Conservation (phyloP, 805 yeast genomes). For the Candida sonorensis region DNA sequence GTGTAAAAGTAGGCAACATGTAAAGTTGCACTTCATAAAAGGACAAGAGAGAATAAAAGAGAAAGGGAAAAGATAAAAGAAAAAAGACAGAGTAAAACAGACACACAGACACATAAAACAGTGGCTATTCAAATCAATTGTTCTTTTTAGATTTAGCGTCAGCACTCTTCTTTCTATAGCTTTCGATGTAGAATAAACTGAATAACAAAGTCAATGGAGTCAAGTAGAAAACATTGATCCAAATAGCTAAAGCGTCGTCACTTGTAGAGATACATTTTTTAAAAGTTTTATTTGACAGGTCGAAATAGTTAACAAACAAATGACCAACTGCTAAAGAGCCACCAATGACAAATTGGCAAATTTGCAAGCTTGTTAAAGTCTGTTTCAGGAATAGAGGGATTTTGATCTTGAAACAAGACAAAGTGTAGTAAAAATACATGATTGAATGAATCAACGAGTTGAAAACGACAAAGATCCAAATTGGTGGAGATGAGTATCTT, state of each 20-base stretch:
- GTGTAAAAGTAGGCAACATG: too few relatives aligned
- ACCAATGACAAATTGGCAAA: conserved; percentile 61
- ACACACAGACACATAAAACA: too few relatives aligned
- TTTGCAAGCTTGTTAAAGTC: conserved; percentile 58
- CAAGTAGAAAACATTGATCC: conserved; percentile 57
- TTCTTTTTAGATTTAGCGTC: conserved; percentile 6
- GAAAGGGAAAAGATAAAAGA: too few relatives aligned
- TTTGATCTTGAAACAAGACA: conserved; percentile 49
- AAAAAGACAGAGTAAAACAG: too few relatives aligned
- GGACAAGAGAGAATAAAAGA: too few relatives aligned
- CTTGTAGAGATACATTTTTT: conserved; percentile 47
- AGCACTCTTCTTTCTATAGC: conserved; percentile 32
- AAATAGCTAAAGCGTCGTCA: conserved; percentile 56
- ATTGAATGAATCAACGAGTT: conserved; percentile 72
- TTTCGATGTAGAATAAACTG: conserved; percentile 58
- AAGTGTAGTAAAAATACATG: conserved; percentile 65
- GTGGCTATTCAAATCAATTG: too few relatives aligned
- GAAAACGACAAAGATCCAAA: conserved; percentile 75
- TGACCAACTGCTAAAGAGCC: conserved; percentile 63
- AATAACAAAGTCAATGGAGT: conserved; percentile 62
- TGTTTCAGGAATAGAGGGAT: conserved; percentile 55
- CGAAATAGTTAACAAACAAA: conserved; percentile 53
- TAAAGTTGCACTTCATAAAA: too few relatives aligned
- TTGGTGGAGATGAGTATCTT: conserved; percentile 63
- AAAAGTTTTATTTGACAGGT: conserved; percentile 35